Evolutionary conservation across 2,329 filamentous ascomycete species (phyloP), one percentile per base, ranked within the genome.

Genomic region (Curvularia lunata): DNA sequence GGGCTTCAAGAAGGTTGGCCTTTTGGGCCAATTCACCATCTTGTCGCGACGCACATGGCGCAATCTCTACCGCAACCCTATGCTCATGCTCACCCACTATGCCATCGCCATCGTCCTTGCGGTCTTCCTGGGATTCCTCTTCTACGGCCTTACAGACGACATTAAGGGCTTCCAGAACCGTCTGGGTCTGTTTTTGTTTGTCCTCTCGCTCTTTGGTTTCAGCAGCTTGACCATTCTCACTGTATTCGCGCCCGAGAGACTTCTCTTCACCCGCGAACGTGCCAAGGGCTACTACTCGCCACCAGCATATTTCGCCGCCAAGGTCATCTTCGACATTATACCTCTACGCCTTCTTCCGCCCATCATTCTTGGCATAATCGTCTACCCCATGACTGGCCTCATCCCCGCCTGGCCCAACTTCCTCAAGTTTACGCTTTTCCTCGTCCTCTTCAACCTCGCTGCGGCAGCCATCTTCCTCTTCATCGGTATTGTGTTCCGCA

Each of bases 41-140:
- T 82, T 99, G 12, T 96, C 94, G 0, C 85, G 88, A 69, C 87
- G 95, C 45, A 99, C 95, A 0, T 99, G 94, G 94, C 92, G 91
- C 73, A 99, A 99, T 73, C 84, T 99, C 6, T 98, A 99, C 81
- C 88, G 95, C 56, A 97, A 99, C 75, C 95, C 95, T 1, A 93
- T 98, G 86, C 82, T 99, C 58, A 99, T 99, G 95, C 85, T 99
- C 56, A 97, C 93, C 0, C 95, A 99, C 78, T 99, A 98, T 74
- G 95, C 95, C 37, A 98, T 97, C 66, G 92, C 95, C 7, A 98
- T 99, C 59, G 80, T 98, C 0, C 85, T 99, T 5, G 95, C 93
- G 1, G 94, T 98, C 5, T 90, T 99, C 56, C 93, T 94, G 1
- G 95, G 95, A 3, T 98, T 91, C 77, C 84, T 99, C 12, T 99